Base-by-base conservation (phyloP, 2,329 filamentous ascomycete genomes). In the Fusarium musae region DNA sequence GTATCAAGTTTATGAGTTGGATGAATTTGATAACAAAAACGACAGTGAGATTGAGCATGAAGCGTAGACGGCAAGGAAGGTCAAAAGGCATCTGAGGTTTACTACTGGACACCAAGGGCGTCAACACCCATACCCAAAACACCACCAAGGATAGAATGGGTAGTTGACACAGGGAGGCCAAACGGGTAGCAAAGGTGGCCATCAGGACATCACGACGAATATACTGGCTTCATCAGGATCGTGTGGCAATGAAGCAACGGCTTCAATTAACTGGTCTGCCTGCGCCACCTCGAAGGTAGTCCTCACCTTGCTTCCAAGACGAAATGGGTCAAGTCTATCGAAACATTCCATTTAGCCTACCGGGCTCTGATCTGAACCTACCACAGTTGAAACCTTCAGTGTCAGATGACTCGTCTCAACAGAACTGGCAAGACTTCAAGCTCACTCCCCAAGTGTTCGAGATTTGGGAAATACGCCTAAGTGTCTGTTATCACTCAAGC, bases 121-220 rank as follows among this genome's bases (percentile, higher is more conserved):
- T 88, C 89, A 43, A 91, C 83, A 49, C 89, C 89, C 76, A 90
- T 88, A 62, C 89, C 89, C 62, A 90, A 83, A 36, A 91, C 84
- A 70, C 88, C 88, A n/a, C 87, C 88, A 67, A 91, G 85, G 67
- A 91, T 85, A 19, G 88, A 89, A 78, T 91, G 88, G 4, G 89
- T 91, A 8, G 89, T 90, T 0, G 88, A 90, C 23, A 91, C 88
- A 40, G 88, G 89, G 70, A 90, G 83, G 42, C 87, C 88, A 71
- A 77, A 43, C 78, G 80, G 7, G 89, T 90, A 43, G 86, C 86
- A 68, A 89, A 78, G 66, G 88, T 89, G 32, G 9, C 40, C 9
- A 43, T 9, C n/a, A 43, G 7, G 3, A 2, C 40, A 11, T 17
- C 40, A 7, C 15, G 9, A 11, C n/a, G 9, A 43, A 43, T 23